These are phyloP conservation scores for Colletotrichum horii DNA, from an alignment of 2,329 filamentous ascomycete species.

Conservation along the genomic window DNA sequence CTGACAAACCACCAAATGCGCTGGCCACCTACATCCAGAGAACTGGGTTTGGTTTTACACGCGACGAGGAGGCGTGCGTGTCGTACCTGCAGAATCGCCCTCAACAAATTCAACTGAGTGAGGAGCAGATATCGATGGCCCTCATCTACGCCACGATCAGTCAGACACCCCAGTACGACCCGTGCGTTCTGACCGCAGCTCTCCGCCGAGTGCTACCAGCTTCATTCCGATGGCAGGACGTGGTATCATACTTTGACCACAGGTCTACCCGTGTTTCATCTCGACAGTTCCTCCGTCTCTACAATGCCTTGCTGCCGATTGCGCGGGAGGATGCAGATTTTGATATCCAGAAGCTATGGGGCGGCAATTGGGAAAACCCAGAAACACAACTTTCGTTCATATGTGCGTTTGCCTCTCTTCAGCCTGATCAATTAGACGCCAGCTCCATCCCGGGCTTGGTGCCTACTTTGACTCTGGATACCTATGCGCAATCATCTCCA, in stretches of 20 bases:
- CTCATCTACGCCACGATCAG: slow-evolving; percentile 71
- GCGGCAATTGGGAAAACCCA: slow-evolving; percentile 84
- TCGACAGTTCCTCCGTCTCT: slow-evolving; percentile 81
- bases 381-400: slow-evolving; percentile 95
- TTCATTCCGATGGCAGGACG: slow-evolving; percentile 72
- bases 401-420: slow-evolving; percentile 81
- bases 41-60: slow-evolving; percentile 76
- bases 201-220: slow-evolving; percentile 66
- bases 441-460: slow-evolving; percentile 83
- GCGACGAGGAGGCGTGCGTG: slow-evolving; percentile 71
- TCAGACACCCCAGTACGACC: slow-evolving; percentile 58
- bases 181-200: slow-evolving; percentile 64
- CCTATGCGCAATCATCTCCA: slow-evolving; percentile 54
- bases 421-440: slow-evolving; percentile 78
- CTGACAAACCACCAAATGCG: slow-evolving; percentile 59
- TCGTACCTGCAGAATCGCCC: slow-evolving; percentile 59
- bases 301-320: slow-evolving; percentile 77
- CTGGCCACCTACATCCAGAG: slow-evolving; percentile 74
- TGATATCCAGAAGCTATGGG: slow-evolving; percentile 90
- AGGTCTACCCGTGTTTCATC: slow-evolving; percentile 77
- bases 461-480: slow-evolving; percentile 72
- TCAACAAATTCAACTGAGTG: slow-evolving; percentile 67
- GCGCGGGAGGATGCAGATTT: slow-evolving; percentile 68
- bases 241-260: slow-evolving; percentile 82
- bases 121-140: slow-evolving; percentile 82